Evolutionary conservation across 805 yeast genomes (phyloP), one percentile per base, ranked within the genome.

Genomic region (Scheffersomyces amazonensis): DNA sequence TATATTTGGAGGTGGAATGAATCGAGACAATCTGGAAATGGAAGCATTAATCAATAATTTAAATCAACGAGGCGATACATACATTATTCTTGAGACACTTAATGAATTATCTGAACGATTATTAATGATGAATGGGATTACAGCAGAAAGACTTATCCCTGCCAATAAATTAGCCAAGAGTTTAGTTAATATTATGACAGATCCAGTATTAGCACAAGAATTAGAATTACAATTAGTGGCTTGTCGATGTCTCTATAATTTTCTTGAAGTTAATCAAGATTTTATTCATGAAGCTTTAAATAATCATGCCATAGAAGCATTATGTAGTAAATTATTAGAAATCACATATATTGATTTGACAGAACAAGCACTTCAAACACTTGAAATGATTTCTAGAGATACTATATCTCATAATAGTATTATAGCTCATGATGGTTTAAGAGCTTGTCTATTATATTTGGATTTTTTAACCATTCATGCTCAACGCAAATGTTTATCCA

Each of bases 401-500:
- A 64, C 74, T 16, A 76, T 82, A 2, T 48, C 72, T 3, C 73
- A 67, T 42, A 55, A 61, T 30, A 72, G 66, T 20, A 68, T 87
- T 11, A 61, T 87, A 28, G 56, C 68, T 16, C 74, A 78, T 39
- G 82, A 83, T 27, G 83, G 89, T 7, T 57, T 90, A 7, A 61
- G 69, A 5, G 77, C 86, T 0, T 81, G 87, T 44, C 59, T 93
- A 32, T 78, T 76, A 50, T 87, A 80, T 52, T 67, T 90, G 43
- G 98, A 93, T 56, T 91, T 91, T 53, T 84, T 91, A 58, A 86
- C 96, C 1, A 73, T 81, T 16, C 96, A 87, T 62, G 86, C 95
- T 1, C 98, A 91, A 58, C 68, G 95, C 38, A 84, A 88, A 46
- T 87, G 95, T 12, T 62, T 89, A 24, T 64, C 71, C 1, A 83